Evolutionary conservation across 768 basidiomycete species (phyloP).

Genomic region (Termitomyces sp.): DNA sequence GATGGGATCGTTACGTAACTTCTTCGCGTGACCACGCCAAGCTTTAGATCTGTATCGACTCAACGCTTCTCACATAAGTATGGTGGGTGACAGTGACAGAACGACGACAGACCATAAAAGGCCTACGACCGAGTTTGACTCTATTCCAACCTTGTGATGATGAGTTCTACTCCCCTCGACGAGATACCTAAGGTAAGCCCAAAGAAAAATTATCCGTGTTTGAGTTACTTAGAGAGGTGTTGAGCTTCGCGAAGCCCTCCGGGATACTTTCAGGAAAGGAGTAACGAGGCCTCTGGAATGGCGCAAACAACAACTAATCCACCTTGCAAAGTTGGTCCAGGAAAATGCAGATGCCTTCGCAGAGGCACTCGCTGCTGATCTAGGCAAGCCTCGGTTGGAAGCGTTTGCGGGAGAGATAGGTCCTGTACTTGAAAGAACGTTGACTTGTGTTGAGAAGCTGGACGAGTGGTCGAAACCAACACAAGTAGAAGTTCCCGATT

Average conservation of each 20-base stretch:
- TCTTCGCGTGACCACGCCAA: no score
- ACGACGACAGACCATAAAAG: neutral
- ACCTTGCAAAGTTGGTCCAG: constrained; percentile 56
- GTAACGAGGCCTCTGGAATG: constrained; percentile 48
- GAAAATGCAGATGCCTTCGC: constrained; percentile 54
- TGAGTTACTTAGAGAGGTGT: neutral
- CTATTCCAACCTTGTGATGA: constrained; percentile 1
- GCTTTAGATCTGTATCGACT: no score
- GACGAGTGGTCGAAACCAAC: constrained; percentile 54
- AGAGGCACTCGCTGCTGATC: constrained; percentile 42
- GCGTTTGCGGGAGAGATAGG: constrained; percentile 40
- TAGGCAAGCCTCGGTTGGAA: constrained; percentile 44
- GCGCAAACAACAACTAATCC: constrained; percentile 60
- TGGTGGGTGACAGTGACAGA: neutral
- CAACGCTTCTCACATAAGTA: no score
- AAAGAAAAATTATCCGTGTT: neutral
- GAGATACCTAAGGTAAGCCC: constrained; percentile 16
- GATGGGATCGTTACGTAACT: no score
- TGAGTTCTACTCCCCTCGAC: constrained; percentile 16
- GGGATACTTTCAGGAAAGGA: constrained; percentile 45
- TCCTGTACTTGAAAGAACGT: constrained; percentile 32
- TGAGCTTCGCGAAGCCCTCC: constrained; percentile 32
- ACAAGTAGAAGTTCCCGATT: constrained; percentile 31
- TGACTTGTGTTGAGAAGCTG: constrained; percentile 42
- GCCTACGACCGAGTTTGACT: neutral